phyloP scores from a whole-genome alignment of 1,139 yeast genomes.

The Magnusiomyces suaveolens region DNA sequence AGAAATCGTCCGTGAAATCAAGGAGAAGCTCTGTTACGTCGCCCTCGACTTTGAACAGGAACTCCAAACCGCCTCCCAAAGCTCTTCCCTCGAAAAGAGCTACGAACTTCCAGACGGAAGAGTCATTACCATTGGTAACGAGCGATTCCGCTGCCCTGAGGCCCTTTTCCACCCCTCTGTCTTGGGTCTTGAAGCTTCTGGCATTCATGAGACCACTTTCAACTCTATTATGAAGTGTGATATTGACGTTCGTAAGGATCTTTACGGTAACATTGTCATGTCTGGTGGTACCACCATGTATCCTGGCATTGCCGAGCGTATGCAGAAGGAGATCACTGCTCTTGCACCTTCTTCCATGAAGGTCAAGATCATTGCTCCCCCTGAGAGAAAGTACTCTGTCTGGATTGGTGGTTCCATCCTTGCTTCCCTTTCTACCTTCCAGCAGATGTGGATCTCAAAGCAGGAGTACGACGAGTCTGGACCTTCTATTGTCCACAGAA shows the following conservation, averaged over 20 bases:
- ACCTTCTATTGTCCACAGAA: conserved; percentile 99
- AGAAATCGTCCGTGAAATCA: conserved; percentile 98
- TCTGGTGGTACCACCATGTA: conserved; percentile 99
- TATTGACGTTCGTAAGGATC: conserved; percentile 97
- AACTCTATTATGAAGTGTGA: conserved; percentile 99
- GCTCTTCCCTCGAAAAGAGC: conserved; percentile 95
- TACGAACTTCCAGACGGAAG: conserved; percentile 99
- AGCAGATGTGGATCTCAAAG: conserved; percentile 99
- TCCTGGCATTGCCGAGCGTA: conserved; percentile 99
- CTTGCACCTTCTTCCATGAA: conserved; percentile 99
- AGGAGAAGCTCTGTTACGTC: conserved; percentile 97
- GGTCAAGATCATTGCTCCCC: conserved; percentile 98
- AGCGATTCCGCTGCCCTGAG: conserved; percentile 99
- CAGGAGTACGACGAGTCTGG: conserved; percentile 99
- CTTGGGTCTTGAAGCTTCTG: conserved; percentile 96
- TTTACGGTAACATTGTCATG: conserved; percentile 98
- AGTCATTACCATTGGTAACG: conserved; percentile 98
- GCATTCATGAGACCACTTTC: conserved; percentile 99
- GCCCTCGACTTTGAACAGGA: conserved; percentile 96
- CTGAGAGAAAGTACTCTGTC: conserved; percentile 99
- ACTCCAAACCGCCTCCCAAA: conserved; percentile 98
- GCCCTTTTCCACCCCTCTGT: conserved; percentile 98
- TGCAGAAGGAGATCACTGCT: conserved; percentile 99
- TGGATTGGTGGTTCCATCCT: conserved; percentile 99
- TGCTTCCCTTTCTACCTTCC: conserved; percentile 98